Base-by-base conservation (phyloP, 202 grass and related monocot species). In the Digitaria exilis region DNA sequence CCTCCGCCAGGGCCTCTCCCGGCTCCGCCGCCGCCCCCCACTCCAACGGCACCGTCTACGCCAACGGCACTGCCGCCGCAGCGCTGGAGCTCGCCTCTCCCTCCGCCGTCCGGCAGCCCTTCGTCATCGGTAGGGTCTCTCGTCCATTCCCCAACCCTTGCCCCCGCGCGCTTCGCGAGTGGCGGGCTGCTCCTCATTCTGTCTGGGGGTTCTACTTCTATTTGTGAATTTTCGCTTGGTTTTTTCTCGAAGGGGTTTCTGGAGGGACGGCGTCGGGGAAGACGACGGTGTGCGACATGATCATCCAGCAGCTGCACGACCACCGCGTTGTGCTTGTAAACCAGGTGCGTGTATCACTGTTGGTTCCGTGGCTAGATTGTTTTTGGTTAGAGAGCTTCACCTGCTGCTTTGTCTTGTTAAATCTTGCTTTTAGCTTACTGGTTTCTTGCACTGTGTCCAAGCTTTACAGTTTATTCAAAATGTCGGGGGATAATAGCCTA, bases 241-340 rank as follows among this genome's bases (percentile, higher is more conserved):
- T 73, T 65, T 83, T 61, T 84, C 9, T 81, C 65, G 24, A 99
- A 99, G 96, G 93, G 75, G 93, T 99, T 60, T 99, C 81, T 25
- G 96, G 96, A 17, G 96, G 93, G 83, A 99, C 96, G 64, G 96
- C 96, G 55, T 99, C 96, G 13, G 96, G 96, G 79, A 99, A 99
- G 93, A 99, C 96, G 54, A 99, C 96, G 28, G 96, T 99, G 42
- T 99, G 96, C 80, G 96, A 99, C 85, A 99, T 94, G 96, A 99
- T 99, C 87, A 99, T 99, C 84, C 96, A 99, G 88, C 96, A 99
- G 84, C 90, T 99, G 28, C 96, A 96, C 28, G 96, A 96, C 65
- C 96, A 99, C 77, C 96, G 93, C 52, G 93, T 99, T 67, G 91
- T 96, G 80, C 93, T 99, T 54, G 88, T 99, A 59, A 99, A 84